Conservation (phyloP, 164 flowering plant species). For the Nymphaea thermarum region DNA sequence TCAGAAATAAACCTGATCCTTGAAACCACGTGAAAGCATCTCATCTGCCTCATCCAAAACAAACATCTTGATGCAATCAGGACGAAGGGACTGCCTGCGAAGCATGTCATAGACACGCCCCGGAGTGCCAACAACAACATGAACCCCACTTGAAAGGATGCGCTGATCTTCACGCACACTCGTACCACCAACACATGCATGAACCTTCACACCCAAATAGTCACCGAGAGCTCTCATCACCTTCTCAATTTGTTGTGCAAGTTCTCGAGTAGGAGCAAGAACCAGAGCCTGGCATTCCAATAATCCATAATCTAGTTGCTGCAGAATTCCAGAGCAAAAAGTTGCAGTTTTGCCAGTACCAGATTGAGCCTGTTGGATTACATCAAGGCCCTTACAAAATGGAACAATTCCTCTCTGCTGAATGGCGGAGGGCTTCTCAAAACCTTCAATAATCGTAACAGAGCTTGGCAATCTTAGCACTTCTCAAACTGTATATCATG, state of each 20-base stretch:
- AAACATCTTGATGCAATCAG: constrained; percentile 71
- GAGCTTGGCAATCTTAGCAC: neutral
- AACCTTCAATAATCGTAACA: constrained; percentile 28
- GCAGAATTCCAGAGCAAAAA: constrained; percentile 74
- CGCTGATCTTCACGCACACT: constrained; percentile 85
- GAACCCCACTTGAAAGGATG: constrained; percentile 67
- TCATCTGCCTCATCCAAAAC: constrained; percentile 89
- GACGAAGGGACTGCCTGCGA: constrained; percentile 62
- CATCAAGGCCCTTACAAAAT: constrained; percentile 79
- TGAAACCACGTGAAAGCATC: constrained; percentile 83
- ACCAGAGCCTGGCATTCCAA: constrained; percentile 80
- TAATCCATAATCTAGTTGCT: constrained; percentile 58
- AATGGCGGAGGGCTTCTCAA: constrained; percentile 88
- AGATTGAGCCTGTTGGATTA: constrained; percentile 85
- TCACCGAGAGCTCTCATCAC: constrained; percentile 91
- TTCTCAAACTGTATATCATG: neutral
- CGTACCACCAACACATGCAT: constrained; percentile 91
- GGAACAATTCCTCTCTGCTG: constrained; percentile 90
- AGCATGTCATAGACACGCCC: constrained; percentile 89
- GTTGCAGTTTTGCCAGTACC: constrained; percentile 91
- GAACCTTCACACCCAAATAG: constrained; percentile 80
- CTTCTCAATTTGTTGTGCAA: constrained; percentile 84
- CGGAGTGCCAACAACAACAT: constrained; percentile 82
- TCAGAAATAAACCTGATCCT: constrained; percentile 51
- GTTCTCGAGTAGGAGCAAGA: constrained; percentile 77